Evolutionary conservation across 2,329 filamentous ascomycete genomes (phyloP).

Genomic region (Microsporum ferrugineum): DNA sequence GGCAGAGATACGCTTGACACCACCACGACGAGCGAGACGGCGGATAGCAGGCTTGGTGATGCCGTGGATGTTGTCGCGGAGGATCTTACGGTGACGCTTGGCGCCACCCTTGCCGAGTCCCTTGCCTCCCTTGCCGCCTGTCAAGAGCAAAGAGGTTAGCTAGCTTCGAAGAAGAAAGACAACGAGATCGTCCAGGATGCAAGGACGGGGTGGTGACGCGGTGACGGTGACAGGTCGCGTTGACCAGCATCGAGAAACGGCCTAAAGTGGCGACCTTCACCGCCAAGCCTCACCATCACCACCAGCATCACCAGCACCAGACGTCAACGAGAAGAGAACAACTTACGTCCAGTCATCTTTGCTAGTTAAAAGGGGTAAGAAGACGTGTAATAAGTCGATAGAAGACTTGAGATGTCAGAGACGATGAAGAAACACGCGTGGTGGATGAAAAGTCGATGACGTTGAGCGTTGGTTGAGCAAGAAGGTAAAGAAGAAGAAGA

Average conservation of each 20-base stretch:
- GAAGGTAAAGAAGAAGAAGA: background rate
- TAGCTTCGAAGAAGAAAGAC: slow-evolving; percentile 35
- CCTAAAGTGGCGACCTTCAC: background rate
- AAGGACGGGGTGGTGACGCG: background rate
- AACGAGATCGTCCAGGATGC: background rate
- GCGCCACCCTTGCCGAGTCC: slow-evolving; percentile 96
- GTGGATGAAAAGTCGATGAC: background rate
- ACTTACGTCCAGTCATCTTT: background rate
- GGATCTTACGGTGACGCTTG: slow-evolving; percentile 98
- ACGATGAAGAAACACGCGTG: background rate
- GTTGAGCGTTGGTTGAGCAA: background rate
- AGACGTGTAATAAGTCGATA: background rate
- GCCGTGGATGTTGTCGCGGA: slow-evolving; percentile 98
- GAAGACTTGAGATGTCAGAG: background rate
- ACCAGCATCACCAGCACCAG: background rate
- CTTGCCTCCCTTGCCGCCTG: slow-evolving; percentile 92
- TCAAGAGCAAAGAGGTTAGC: slow-evolving; percentile 67
- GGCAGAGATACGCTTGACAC: slow-evolving; percentile 99
- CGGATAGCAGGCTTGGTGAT: slow-evolving; percentile 98
- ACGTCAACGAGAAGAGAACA: background rate
- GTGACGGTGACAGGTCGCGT: background rate
- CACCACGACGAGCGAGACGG: slow-evolving; percentile 96
- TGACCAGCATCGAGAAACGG: background rate
- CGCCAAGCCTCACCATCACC: background rate
- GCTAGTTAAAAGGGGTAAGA: background rate